Percentiles rank a stretch among this genome's conserved stretches.
phyloP scores from a whole-genome alignment of 1,284 basidiomycete genomes.

The Trametes pubescens region DNA sequence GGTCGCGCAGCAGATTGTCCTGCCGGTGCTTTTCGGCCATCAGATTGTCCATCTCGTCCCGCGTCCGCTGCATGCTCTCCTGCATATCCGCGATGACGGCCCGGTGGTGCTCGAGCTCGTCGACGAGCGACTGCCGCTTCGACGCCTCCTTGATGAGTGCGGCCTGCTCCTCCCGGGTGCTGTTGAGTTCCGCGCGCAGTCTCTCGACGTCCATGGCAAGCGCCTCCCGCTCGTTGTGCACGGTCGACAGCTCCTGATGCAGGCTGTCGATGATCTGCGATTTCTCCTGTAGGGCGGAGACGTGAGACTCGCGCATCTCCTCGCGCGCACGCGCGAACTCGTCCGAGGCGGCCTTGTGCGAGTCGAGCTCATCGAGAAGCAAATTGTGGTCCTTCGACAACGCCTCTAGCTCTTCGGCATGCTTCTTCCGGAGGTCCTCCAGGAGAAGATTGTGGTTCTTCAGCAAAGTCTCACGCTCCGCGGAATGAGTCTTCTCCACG shows the following conservation, averaged over 20 bases:
- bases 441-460: conserved; percentile 63
- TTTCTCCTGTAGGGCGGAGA: conserved; percentile 61
- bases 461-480: conserved; percentile 52
- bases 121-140: conserved; percentile 73
- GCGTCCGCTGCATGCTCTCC: conserved; percentile 74
- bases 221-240: conserved; percentile 59
- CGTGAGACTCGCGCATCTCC: conserved; percentile 58
- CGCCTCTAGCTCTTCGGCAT: conserved; percentile 49
- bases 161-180: conserved; percentile 63
- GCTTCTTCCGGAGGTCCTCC: conserved; percentile 47
- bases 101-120: conserved; percentile 80
- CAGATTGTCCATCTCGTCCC: conserved; percentile 82
- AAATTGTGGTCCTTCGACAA: conserved; percentile 61
- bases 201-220: conserved; percentile 62
- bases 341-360: conserved; percentile 66
- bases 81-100: conserved; percentile 79
- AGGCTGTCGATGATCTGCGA: conserved; percentile 52
- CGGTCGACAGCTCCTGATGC: conserved; percentile 56
- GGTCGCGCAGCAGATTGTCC: conserved; percentile 72
- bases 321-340: conserved; percentile 62
- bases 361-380: conserved; percentile 67
- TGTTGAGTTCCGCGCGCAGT: conserved; percentile 67
- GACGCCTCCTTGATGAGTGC: conserved; percentile 75
- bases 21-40: conserved; percentile 76
- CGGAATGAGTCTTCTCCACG: conserved; percentile 46